Base-by-base conservation (phyloP, 176 grass and related monocot species). In the Chrysopogon serrulatus region DNA sequence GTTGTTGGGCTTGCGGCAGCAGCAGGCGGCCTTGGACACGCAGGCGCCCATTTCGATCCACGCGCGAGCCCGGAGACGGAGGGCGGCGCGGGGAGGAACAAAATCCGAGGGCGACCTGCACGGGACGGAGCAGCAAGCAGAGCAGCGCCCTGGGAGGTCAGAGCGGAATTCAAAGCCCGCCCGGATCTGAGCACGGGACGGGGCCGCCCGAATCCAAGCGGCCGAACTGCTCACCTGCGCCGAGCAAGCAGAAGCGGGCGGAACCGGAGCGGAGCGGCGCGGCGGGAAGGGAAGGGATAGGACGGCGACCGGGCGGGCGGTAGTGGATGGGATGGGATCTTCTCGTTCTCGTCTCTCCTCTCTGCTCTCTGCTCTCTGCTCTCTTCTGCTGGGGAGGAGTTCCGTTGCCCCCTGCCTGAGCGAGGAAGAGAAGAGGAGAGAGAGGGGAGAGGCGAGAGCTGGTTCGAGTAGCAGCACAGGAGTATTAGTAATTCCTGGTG, bases 1-100 rank as follows among this genome's bases (percentile, higher is more conserved):
- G 60, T 86, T 89, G 85, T 60, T 77, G 82, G 85, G 92, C 47
- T 82, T 73, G 40, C 90, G 84, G 81, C 74, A 95, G 79, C 95
- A 95, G 67, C 94, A 94, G 73, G 59, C 37, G 28, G 23, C 79
- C 89, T 84, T 95, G 57, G 95, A 98, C 32, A 93, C 68, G 23
- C 92, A 64, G 66, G 65, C 78, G 40, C 95, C 95, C 95, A 98
- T 98, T 88, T 65, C 82, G 78, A 92, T 77, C 87, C 83, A 68
- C 23, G 4, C 23, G 4, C 39, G 16, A 12, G 11, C 11, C 19
- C 78, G 65, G 42, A 18, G 70, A 47, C 60, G 23, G 13, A 13
- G 21, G 15, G 33, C 18, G 19, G 5, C 26, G 7, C 12, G 3
- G 6, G 28, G 16, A 4, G 18, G 48, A 26, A 59, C 26, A 59